Base-by-base conservation (phyloP, 208 protist genomes). In the Crithidia brevicula region DNA sequence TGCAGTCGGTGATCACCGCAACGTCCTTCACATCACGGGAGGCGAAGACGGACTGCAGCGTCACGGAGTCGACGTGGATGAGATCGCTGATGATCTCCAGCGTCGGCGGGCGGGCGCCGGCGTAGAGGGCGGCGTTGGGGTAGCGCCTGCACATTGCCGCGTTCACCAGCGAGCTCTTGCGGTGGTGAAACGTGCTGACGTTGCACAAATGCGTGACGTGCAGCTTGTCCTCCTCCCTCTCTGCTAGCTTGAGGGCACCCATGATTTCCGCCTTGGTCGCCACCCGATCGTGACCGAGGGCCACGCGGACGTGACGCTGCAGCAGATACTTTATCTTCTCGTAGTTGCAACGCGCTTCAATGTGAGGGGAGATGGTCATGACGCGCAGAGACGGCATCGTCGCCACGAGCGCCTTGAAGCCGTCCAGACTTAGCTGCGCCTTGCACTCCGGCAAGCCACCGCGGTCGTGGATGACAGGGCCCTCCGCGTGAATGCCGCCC, bases 151-250 rank as follows among this genome's bases (percentile, higher is more conserved):
- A 91, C 59, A 91, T 80, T 16, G 74, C 69, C 3, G 72, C 72
- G 67, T 91, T 91, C 27, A 88, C 51, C 5, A 91, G 75, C 11
- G 82, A 88, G 25, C 74, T 58, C 58, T 80, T 79, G 38, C 86
- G 86, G 74, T 91, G 86, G 38, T 87, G 73, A 56, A 91, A 91
- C 1, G 67, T 79, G 82, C 82, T 88, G 15, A 91, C 86, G 72
- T 91, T 91, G 59, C 78, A 84, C 67, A 86, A 56, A 57, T 92
- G 82, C 11, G 82, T 92, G 1, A 82, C 67, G 60, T 89, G 82
- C 59, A 92, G 60, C 53, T 72, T 78, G 18, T 85, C 79, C 58
- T 78, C 73, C 68, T 79, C 75, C 16, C 56, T 63, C 11, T 42
- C 4, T 0, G 72, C 76, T 50, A 87, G 56, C 38, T 68, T 76